Evolutionary conservation across 2,329 filamentous ascomycete species (phyloP).

Genomic region (Fusarium sp.): DNA sequence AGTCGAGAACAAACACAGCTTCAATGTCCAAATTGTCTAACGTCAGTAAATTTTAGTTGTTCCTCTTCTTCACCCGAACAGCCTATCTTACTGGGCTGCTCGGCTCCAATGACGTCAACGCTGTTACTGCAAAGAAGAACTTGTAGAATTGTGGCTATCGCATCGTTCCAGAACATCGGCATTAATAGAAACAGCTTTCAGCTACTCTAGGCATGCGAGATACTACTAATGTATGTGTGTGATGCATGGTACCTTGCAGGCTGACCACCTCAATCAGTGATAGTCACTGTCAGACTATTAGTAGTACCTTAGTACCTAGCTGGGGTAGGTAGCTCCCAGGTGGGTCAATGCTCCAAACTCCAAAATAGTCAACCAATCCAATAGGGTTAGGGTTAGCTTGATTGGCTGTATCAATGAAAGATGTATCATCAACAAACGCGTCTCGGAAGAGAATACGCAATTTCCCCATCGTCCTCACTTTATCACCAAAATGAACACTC

Average conservation of each 20-base stretch:
- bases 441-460: not conserved
- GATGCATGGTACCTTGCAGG: slow-evolving; percentile 2
- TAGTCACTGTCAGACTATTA: too few relatives aligned
- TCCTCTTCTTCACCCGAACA: slow-evolving; percentile 68
- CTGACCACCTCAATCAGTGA: not conserved
- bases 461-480: not conserved
- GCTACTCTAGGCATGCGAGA: too few relatives aligned
- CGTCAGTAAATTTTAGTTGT: slow-evolving; percentile 55
- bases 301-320: too few relatives aligned
- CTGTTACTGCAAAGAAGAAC: slow-evolving; percentile 46
- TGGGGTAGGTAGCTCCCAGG: not conserved
- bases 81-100: slow-evolving; percentile 72
- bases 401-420: slow-evolving; percentile 18
- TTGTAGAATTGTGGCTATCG: slow-evolving; percentile 18
- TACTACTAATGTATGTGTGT: too few relatives aligned
- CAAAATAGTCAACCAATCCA: not conserved
- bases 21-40: not conserved
- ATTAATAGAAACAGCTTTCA: too few relatives aligned
- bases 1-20: slow-evolving; percentile 42
- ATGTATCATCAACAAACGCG: slow-evolving; percentile 8
- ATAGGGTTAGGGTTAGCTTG: slow-evolving; percentile 27
- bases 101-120: slow-evolving; percentile 59
- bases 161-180: not conserved
- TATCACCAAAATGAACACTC: slow-evolving; percentile 36
- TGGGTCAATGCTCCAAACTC: slow-evolving; percentile 19